These are phyloP conservation scores for Gnaphalium uliginosum DNA, from an alignment of 129 eudicot genomes.

Conservation along the genomic window DNA sequence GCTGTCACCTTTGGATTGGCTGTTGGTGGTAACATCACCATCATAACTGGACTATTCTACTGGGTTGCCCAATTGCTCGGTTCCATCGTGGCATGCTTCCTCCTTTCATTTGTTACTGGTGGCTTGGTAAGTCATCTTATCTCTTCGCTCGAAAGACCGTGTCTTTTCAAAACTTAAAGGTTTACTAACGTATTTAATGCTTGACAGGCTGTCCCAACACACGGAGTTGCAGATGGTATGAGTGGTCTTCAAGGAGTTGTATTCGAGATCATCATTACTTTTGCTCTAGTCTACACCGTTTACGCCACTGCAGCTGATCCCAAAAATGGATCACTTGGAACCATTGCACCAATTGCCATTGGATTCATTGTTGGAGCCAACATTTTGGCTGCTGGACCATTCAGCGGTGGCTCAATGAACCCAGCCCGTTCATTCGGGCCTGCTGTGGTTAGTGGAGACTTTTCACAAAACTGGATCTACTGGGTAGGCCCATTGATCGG, in stretches of 20 bases:
- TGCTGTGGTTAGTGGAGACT: constrained; percentile 57
- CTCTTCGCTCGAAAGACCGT: not conserved
- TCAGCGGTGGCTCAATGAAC: constrained; percentile 79
- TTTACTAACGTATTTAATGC: not conserved
- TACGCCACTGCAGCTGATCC: constrained; percentile 76
- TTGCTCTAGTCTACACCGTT: constrained; percentile 59
- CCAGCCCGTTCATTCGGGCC: constrained; percentile 75
- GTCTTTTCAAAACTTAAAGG: not conserved
- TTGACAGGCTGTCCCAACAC: constrained; percentile 57
- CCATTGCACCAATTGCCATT: constrained; percentile 60
- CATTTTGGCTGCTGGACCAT: constrained; percentile 72
- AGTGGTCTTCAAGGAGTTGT: constrained; percentile 50
- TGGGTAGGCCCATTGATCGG: constrained; percentile 79
- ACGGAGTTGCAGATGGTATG: constrained; percentile 57
- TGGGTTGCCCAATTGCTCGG: constrained; percentile 62
- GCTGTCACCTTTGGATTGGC: constrained; percentile 72
- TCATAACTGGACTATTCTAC: constrained; percentile 54
- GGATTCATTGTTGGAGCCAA: constrained; percentile 78
- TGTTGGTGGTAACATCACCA: constrained; percentile 62
- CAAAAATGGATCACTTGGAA: constrained; percentile 60
- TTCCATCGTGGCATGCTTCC: constrained; percentile 49
- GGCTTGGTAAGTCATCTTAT: constrained; percentile 43
- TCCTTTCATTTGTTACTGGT: constrained; percentile 53
- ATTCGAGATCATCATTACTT: constrained; percentile 62
- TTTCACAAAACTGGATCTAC: constrained; percentile 55